Percentiles rank a stretch among this genome's conserved stretches.
phyloP scores from a whole-genome alignment of 345 rosid genomes.

The Boechera retrofracta region DNA sequence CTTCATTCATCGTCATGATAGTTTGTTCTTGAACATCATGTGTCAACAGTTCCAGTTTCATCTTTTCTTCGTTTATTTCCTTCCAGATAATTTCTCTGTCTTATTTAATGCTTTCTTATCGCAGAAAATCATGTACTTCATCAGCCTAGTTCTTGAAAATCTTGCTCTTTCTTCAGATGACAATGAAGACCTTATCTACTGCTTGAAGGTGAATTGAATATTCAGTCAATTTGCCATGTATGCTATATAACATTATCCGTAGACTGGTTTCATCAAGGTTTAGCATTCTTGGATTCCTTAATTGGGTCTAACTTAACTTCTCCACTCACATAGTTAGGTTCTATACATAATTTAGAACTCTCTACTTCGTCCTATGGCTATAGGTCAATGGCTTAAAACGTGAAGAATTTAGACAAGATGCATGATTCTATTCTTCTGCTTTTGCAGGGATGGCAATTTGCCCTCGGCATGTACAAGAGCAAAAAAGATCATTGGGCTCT shows the following conservation, averaged over 20 bases:
- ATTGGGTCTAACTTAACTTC: background rate
- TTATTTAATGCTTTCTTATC: slow-evolving; percentile 28
- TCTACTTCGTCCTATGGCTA: slow-evolving; percentile 1
- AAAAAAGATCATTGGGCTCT: slow-evolving; percentile 80
- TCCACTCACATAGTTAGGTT: slow-evolving; percentile 11
- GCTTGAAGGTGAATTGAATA: slow-evolving; percentile 81
- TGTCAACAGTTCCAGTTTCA: slow-evolving; percentile 9
- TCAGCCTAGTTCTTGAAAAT: slow-evolving; percentile 85
- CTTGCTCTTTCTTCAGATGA: slow-evolving; percentile 91
- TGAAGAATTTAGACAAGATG: slow-evolving; percentile 6
- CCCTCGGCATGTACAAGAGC: slow-evolving; percentile 65
- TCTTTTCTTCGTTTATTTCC: background rate
- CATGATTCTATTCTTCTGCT: slow-evolving; percentile 38
- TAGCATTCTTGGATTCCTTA: slow-evolving; percentile 19
- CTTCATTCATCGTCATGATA: slow-evolving; percentile 26
- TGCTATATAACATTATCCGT: slow-evolving; percentile 10
- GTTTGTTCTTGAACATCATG: slow-evolving; percentile 1
- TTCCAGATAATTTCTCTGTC: slow-evolving; percentile 21
- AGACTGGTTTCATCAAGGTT: background rate
- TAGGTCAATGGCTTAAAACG: slow-evolving; percentile 21
- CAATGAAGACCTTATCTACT: slow-evolving; percentile 89
- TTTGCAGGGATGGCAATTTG: slow-evolving; percentile 84
- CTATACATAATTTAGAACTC: slow-evolving; percentile 1
- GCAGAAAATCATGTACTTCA: slow-evolving; percentile 90
- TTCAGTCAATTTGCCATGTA: slow-evolving; percentile 13